Evolutionary conservation across 2,329 filamentous ascomycete species (phyloP), one percentile per base, ranked within the genome.

Genomic region (Xylaria polymorpha): DNA sequence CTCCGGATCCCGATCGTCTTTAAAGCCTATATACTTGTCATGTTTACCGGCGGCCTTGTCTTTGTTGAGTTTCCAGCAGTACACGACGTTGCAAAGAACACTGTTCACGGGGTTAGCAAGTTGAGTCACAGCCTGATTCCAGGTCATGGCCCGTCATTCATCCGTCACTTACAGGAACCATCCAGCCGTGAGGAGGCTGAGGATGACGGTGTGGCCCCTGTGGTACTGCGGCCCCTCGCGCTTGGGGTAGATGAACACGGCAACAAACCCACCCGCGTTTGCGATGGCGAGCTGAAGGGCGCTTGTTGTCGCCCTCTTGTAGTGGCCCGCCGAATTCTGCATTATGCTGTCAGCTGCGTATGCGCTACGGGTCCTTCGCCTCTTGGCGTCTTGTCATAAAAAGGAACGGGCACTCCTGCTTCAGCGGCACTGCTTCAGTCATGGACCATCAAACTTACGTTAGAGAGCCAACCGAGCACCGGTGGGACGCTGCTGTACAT

Each of bases 241-340:
- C 58, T 83, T 83, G 2, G 87, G 88, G 71, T 91, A 91, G 4
- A 88, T 85, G 74, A 91, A 91, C 0, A 85, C 84, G 0, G 89
- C 87, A 2, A 92, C 88, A 72, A 92, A 91, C 0, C 90, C 90
- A 55, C 90, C 90, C 8, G 85, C 86, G 71, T 92, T 92, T 0
- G 90, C 90, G 72, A 92, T 87, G 0, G 87, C 86, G 32, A 92
- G 81, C 77, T 92, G 90, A 72, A 92, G 74, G 0, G 87, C 90
- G 1, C 86, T 87, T 0, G 90, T 90, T 0, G 90, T 92, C 0
- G 91, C 90, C 15, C 90, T 82, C 77, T 92, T 92, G 75, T 92
- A 92, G 75, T 92, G 90, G 0, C 87, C 89, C 0, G 89, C 88
- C 0, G 86, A 89, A 76, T 92, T 92, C 75, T 77, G 18, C 22